phyloP scores from a whole-genome alignment of 768 basidiomycete genomes.

The Cubamyces sp. region DNA sequence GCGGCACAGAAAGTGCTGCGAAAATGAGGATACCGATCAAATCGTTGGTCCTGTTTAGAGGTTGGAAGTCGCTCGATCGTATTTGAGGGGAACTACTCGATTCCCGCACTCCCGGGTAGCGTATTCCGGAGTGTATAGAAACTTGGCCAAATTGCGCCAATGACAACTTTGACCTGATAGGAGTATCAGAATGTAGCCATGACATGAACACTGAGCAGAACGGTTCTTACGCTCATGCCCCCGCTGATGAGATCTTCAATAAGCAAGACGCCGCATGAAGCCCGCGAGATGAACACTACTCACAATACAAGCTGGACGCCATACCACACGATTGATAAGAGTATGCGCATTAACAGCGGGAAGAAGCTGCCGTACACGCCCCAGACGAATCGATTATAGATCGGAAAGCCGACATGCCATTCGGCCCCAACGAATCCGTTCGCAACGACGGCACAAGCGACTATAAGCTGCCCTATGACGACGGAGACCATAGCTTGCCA shows the following conservation, averaged over 20 bases:
- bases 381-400: constrained; percentile 25
- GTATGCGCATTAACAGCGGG: constrained; percentile 27
- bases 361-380: constrained; percentile 28
- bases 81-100: constrained; percentile 12
- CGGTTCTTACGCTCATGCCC: constrained; percentile 11
- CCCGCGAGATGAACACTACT: background rate
- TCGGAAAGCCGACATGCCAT: constrained; percentile 29
- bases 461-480: constrained; percentile 24
- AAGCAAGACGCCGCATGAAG: background rate
- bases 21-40: constrained; percentile 26
- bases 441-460: constrained; percentile 19
- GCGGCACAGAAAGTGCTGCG: constrained; percentile 27
- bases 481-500: constrained; percentile 29
- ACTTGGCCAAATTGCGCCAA: constrained; percentile 27
- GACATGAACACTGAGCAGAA: too few species aligned
- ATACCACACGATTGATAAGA: constrained; percentile 29
- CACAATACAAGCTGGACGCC: constrained; percentile 25
- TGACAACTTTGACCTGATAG: constrained; percentile 22
- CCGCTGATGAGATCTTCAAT: background rate
- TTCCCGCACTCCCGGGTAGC: constrained; percentile 22
- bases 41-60: constrained; percentile 16
- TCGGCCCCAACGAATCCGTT: constrained; percentile 27
- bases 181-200: background rate
- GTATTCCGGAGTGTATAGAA: constrained; percentile 27
- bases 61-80: background rate